phyloP scores from a whole-genome alignment of 805 yeast genomes.

The Candida parachauliodes region DNA sequence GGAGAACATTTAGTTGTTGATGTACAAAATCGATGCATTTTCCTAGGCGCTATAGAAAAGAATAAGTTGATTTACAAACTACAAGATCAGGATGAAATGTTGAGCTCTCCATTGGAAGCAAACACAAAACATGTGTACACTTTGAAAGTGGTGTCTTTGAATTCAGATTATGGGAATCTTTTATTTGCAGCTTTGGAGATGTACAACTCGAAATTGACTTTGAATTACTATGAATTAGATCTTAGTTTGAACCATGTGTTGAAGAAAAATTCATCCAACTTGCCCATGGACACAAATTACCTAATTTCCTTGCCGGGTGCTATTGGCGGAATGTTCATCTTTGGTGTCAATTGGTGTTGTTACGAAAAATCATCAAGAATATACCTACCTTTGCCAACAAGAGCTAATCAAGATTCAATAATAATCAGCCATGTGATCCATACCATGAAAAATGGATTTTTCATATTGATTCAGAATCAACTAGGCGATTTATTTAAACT shows the following conservation, averaged over 20 bases:
- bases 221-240: slow-evolving; percentile 79
- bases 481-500: slow-evolving; percentile 72
- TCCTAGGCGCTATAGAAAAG: slow-evolving; percentile 70
- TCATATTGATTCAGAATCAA: slow-evolving; percentile 65
- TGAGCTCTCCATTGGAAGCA: slow-evolving; percentile 77
- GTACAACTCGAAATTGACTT: slow-evolving; percentile 30
- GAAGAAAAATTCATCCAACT: slow-evolving; percentile 24
- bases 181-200: slow-evolving; percentile 76
- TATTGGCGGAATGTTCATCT: slow-evolving; percentile 57
- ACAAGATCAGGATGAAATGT: slow-evolving; percentile 27
- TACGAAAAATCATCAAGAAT: slow-evolving; percentile 42
- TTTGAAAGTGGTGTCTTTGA: slow-evolving; percentile 54
- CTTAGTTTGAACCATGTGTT: slow-evolving; percentile 79
- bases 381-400: slow-evolving; percentile 54
- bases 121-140: slow-evolving; percentile 49
- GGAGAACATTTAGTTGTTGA: slow-evolving; percentile 72
- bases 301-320: slow-evolving; percentile 72
- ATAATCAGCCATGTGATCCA: slow-evolving; percentile 64
- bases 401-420: slow-evolving; percentile 23
- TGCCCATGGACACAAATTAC: slow-evolving; percentile 39
- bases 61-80: slow-evolving; percentile 69
- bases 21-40: slow-evolving; percentile 64
- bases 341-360: slow-evolving; percentile 52
- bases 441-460: slow-evolving; percentile 54
- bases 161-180: slow-evolving; percentile 81